A percentile compares a stretch with the other conserved stretches of the same genome.
These are phyloP conservation scores for Geranomyces michiganensis DNA, from an alignment of 192 early-diverging fungal genomes.

Conservation along the genomic window DNA sequence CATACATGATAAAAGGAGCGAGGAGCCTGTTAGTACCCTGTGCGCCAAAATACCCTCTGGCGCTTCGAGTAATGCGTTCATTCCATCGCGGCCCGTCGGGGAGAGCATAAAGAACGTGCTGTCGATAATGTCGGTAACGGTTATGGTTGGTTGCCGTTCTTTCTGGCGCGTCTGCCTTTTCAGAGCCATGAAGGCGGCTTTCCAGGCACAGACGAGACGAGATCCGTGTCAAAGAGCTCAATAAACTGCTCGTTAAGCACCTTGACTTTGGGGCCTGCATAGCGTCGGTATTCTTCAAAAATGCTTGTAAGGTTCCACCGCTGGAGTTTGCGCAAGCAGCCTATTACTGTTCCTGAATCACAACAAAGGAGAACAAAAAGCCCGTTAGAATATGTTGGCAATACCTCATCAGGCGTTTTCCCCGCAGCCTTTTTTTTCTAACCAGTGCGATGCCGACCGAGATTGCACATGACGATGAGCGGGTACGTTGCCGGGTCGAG, in stretches of 20 bases:
- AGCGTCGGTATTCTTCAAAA: constrained; percentile 97
- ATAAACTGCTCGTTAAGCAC: constrained; percentile 58
- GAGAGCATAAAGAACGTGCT: no score
- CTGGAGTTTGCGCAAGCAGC: constrained; percentile 96
- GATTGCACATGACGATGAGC: constrained; percentile 97
- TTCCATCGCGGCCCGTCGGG: no score
- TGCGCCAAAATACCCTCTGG: no score
- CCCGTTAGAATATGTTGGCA: background rate
- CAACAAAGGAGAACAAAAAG: background rate
- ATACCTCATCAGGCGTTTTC: no score
- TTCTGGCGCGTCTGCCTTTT: no score
- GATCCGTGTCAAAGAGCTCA: constrained; percentile 93
- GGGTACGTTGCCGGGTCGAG: constrained; percentile 89
- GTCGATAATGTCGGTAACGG: no score
- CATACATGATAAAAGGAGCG: no score
- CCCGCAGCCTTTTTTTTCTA: background rate
- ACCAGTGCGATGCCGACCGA: constrained; percentile 96
- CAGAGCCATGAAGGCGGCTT: background rate
- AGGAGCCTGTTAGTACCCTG: no score
- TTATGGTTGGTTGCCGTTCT: no score
- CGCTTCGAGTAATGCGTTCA: no score
- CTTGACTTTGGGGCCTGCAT: constrained; percentile 94
- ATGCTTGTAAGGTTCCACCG: constrained; percentile 98
- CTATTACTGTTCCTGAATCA: constrained; percentile 86
- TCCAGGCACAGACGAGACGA: constrained; percentile 59